Percentiles rank a stretch among this genome's conserved stretches.
These are phyloP conservation scores for Porosira glacialis DNA, from an alignment of 352 stramenopile genomes.

Conservation along the genomic window DNA sequence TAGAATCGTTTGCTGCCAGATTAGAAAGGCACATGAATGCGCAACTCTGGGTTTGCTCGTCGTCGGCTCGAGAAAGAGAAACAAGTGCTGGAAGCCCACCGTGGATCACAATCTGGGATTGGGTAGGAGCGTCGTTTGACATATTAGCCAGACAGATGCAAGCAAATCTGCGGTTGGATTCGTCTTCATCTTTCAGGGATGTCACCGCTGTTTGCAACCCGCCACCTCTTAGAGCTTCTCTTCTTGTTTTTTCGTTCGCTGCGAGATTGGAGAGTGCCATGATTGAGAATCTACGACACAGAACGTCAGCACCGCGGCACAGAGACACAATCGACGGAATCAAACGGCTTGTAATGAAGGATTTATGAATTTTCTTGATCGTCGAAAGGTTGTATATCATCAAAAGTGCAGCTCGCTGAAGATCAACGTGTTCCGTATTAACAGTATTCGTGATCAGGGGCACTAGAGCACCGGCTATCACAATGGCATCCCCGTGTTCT, in stretches of 20 bases:
- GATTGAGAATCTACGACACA: constrained; percentile 89
- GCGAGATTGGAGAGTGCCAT: constrained; percentile 95
- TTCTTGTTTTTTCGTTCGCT: constrained; percentile 88
- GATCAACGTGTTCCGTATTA: constrained; percentile 52
- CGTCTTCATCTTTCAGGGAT: constrained; percentile 86
- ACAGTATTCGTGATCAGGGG: constrained; percentile 84
- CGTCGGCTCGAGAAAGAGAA: constrained; percentile 71
- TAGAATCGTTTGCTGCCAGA: constrained; percentile 89
- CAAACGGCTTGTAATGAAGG: constrained; percentile 86
- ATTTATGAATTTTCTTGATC: constrained; percentile 85
- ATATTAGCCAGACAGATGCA: constrained; percentile 94
- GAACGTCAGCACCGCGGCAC: constrained; percentile 84
- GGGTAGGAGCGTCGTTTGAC: constrained; percentile 85
- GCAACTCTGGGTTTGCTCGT: constrained; percentile 86
- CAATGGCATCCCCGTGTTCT: constrained; percentile 85
- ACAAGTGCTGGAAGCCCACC: constrained; percentile 87
- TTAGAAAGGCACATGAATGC: constrained; percentile 93
- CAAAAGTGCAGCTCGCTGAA: constrained; percentile 84
- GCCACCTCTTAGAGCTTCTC: constrained; percentile 84
- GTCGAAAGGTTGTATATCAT: constrained; percentile 94
- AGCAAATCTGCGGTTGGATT: constrained; percentile 85
- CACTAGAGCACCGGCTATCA: constrained; percentile 83
- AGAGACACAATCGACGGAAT: constrained; percentile 85
- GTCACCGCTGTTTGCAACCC: constrained; percentile 87
- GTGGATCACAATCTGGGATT: constrained; percentile 90